Conservation (phyloP, 768 basidiomycete genomes). For the Boletus subcaerulescens region DNA sequence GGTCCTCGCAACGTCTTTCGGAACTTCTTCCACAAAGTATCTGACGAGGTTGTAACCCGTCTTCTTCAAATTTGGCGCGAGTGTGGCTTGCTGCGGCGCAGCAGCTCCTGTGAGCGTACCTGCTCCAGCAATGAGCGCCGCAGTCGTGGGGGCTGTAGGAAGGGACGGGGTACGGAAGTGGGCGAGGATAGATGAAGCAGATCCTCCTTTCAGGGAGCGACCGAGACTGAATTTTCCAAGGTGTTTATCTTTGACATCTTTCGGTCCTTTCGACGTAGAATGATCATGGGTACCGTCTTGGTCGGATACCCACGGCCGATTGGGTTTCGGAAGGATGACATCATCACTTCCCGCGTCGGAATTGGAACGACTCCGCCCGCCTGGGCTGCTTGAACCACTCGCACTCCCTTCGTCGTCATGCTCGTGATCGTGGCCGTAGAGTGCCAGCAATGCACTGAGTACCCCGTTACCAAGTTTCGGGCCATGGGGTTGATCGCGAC, state of each 20-base stretch:
- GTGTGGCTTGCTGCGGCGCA: constrained; percentile 45
- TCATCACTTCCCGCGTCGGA: constrained; percentile 22
- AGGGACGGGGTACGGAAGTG: constrained; percentile 18
- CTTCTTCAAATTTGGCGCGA: constrained; percentile 56
- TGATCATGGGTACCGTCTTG: constrained; percentile 3
- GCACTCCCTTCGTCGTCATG: constrained; percentile 28
- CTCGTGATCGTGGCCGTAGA: constrained; percentile 44
- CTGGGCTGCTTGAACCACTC: constrained; percentile 22
- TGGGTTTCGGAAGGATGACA: constrained; percentile 13
- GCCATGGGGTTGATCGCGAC: constrained; percentile 3
- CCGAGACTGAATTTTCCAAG: constrained; percentile 9
- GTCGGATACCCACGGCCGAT: constrained; percentile 21
- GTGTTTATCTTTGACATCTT: not conserved
- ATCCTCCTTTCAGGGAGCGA: constrained; percentile 18
- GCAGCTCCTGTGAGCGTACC: constrained; percentile 62
- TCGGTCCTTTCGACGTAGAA: not conserved
- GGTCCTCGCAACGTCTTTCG: not conserved
- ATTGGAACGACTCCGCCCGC: constrained; percentile 17
- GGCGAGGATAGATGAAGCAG: constrained; percentile 26
- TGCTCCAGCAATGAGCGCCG: constrained; percentile 68
- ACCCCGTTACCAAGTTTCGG: constrained; percentile 46
- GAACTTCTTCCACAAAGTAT: constrained; percentile 32
- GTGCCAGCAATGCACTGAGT: constrained; percentile 60
- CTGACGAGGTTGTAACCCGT: constrained; percentile 68
- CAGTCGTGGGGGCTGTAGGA: constrained; percentile 30